A percentile compares a stretch with the other conserved stretches of the same genome.
Evolutionary conservation across 768 basidiomycete species (phyloP).

Genomic region (Mycena haematopus): DNA sequence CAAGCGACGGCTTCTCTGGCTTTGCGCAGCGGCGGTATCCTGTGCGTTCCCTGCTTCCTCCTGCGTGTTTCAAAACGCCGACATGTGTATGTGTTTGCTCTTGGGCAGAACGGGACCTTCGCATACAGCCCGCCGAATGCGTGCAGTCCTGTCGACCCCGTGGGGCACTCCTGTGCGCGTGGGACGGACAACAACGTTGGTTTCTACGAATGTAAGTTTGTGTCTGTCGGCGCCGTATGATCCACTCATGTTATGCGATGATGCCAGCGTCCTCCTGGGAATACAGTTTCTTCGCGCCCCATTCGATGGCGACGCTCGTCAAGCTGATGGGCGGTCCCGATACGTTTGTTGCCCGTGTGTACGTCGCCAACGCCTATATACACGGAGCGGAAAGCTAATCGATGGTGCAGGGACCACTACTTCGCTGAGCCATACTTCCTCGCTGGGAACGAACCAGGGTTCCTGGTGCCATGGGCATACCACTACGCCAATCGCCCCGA

Average conservation of each 20-base stretch:
- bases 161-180: slow-evolving; percentile 53
- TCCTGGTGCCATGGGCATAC: slow-evolving; percentile 53
- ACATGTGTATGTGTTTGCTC: background rate
- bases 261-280: slow-evolving; percentile 57
- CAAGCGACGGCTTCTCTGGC: slow-evolving; percentile 54
- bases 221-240: background rate
- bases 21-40: slow-evolving; percentile 52
- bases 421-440: slow-evolving; percentile 52
- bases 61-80: background rate
- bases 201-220: slow-evolving; percentile 55
- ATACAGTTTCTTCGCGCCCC: slow-evolving; percentile 59
- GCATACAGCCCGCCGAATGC: slow-evolving; percentile 56
- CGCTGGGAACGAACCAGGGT: slow-evolving; percentile 58
- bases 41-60: slow-evolving; percentile 36
- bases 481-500: slow-evolving; percentile 59
- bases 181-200: slow-evolving; percentile 57
- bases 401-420: slow-evolving; percentile 46
- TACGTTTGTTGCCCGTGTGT: slow-evolving; percentile 52
- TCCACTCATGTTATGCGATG: background rate
- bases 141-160: slow-evolving; percentile 56
- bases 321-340: slow-evolving; percentile 53
- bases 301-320: slow-evolving; percentile 55
- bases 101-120: slow-evolving; percentile 56
- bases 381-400: background rate
- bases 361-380: slow-evolving; percentile 17